phyloP scores from a whole-genome alignment of 306 rosid genomes.

The Mucuna pruriens region DNA sequence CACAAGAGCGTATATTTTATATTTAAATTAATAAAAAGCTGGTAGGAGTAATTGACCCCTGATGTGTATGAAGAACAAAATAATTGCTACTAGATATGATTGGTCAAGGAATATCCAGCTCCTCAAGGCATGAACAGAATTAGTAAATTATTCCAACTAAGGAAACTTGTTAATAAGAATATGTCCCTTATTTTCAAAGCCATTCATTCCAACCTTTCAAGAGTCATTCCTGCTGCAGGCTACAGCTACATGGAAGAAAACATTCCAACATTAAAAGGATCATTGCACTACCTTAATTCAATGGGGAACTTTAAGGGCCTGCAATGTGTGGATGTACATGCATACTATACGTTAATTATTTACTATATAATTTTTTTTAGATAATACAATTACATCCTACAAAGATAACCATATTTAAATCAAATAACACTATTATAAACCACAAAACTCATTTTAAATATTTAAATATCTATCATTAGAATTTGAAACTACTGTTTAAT shows the following conservation, averaged over 20 bases:
- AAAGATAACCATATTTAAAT: too few relatives aligned
- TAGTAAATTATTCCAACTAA: neutral
- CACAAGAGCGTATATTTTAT: neutral
- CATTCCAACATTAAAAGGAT: neutral
- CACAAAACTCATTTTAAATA: too few relatives aligned
- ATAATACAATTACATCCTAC: too few relatives aligned
- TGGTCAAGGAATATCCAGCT: neutral
- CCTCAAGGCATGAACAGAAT: neutral
- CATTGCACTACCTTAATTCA: neutral
- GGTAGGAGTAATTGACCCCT: constrained; percentile 8
- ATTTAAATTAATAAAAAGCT: neutral
- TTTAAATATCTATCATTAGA: too few relatives aligned
- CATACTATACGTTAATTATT: too few relatives aligned
- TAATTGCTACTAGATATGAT: too few relatives aligned
- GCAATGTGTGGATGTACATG: neutral
- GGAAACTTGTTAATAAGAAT: neutral
- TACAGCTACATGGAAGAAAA: neutral
- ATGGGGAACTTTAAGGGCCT: constrained; percentile 9
- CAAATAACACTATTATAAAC: too few relatives aligned
- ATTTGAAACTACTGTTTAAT: too few relatives aligned
- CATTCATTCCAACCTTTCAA: constrained; percentile 29
- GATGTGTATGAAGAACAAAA: neutral
- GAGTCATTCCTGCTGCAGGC: neutral
- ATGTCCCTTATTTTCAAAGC: constrained; percentile 12
- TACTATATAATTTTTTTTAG: too few relatives aligned